Evolutionary conservation across 2,329 filamentous ascomycete genomes (phyloP), one percentile per base, ranked within the genome.

Genomic region (Fusarium miscanthi): DNA sequence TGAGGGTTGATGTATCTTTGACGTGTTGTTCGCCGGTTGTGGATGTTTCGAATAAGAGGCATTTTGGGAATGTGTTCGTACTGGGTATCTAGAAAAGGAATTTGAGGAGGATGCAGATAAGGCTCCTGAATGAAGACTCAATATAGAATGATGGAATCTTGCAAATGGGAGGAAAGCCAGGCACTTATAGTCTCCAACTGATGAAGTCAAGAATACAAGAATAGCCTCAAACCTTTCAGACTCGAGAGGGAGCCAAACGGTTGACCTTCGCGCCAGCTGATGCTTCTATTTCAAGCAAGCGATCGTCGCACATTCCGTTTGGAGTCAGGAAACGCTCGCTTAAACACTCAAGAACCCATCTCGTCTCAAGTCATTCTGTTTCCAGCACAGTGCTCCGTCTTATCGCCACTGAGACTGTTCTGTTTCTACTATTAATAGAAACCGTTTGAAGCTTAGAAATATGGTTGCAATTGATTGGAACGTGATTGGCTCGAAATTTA

Each of bases 381-480:
- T 16, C 5, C 21, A 45, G 27, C 7, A 5, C 17, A 7, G 13
- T 8, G 1, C 30, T 31, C 60, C 58, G 52, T 27, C 33, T 17
- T 61, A 45, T 58, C 25, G 8, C 25, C 61, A 51, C 45, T 21
- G 35, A 63, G 38, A 63, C 45, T 5, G 61, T 54, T 63, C 27
- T 9, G 59, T 64, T 54, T 63, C 61, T 64, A 53, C 45, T 63
- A 63, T 43, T 23, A 45, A 45, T 64, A 64, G 59, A 1, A 6
- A n/a, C 4, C 30, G 33, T 63, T 63, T 64, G 45, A 40, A 63
- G 38, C 37, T n/a, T 37, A 13, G 11, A 37, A 8, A 30, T 54
- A 21, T 23, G 27, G 33, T 35, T 64, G 23, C 25, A 54, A 54
- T 64, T 35, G 1, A 4, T 2, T 2, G 1, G 0, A 2, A 0